Evolutionary conservation across 352 stramenopile species (phyloP), one percentile per base, ranked within the genome.

Genomic region (Globisporangium nunn): DNA sequence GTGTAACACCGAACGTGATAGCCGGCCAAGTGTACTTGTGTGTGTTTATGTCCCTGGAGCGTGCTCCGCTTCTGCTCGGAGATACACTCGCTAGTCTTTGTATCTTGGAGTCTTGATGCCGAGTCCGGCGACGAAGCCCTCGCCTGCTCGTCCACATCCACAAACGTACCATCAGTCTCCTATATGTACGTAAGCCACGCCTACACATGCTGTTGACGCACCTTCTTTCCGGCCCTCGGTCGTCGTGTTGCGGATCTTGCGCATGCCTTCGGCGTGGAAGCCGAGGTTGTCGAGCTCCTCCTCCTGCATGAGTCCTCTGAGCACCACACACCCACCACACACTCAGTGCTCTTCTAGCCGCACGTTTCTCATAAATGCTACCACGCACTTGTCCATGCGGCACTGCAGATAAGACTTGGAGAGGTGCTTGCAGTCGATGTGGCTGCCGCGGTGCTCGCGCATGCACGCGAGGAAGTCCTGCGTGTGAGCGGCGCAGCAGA

Each of bases 391-490:
- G 39, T 96, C 78, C 79, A 96, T 96, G 54, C 88, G 84, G 71
- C 88, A 96, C 61, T 92, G 64, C 17, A 96, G 68, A 39, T 96
- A 96, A 10, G 69, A 59, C 65, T 91, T 90, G 50, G 87, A 93
- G 35, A 96, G 67, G 56, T 87, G 72, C 71, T 96, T 95, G 85
- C 88, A 96, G 43, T 93, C 79, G 58, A 96, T 93, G 72, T 96
- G 88, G 52, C 72, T 88, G 61, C 77, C 85, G 23, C 82, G 61
- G 54, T 96, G 70, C 54, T 89, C 71, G 33, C 83, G 82, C 61
- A 96, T 80, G 68, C 88, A 96, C 18, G 50, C 62, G n/a, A 96
- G 67, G 62, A 96, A 96, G 15, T 77, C 64, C 81, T 88, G 62
- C 23, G 23, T 23, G 23, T 23, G 23, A 23, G 23, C 23, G 23